Evolutionary conservation across 768 basidiomycete species (phyloP).

Genomic region (Boletus edulis): DNA sequence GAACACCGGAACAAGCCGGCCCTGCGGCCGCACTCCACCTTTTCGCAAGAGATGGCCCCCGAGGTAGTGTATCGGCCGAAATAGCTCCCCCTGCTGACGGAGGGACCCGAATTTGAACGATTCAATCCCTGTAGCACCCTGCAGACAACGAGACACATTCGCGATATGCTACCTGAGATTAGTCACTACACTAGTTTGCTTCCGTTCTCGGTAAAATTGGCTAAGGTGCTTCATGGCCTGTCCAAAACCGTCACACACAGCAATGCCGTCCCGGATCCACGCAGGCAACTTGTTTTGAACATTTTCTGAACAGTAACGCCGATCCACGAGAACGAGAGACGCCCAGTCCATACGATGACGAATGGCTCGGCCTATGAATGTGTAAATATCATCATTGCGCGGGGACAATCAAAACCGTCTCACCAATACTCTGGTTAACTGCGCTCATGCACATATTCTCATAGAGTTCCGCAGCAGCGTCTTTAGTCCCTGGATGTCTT

Average conservation of each 20-base stretch:
- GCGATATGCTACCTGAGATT: slow-evolving; percentile 2
- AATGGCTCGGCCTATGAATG: slow-evolving; percentile 76
- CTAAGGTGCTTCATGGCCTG: slow-evolving; percentile 67
- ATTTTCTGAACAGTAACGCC: slow-evolving; percentile 65
- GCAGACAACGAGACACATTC: background rate
- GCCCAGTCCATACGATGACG: slow-evolving; percentile 93
- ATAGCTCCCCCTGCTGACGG: slow-evolving; percentile 1
- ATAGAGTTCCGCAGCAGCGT: slow-evolving; percentile 81
- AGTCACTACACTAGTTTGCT: slow-evolving; percentile 6
- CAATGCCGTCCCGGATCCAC: slow-evolving; percentile 76
- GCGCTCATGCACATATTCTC: slow-evolving; percentile 92
- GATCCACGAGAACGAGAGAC: slow-evolving; percentile 82
- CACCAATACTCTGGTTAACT: slow-evolving; percentile 97
- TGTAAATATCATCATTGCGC: background rate
- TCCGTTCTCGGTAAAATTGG: slow-evolving; percentile 65
- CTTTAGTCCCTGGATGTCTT: slow-evolving; percentile 42
- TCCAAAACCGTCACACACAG: slow-evolving; percentile 64
- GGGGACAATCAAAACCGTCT: slow-evolving; percentile 17
- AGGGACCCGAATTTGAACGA: background rate
- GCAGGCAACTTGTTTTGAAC: slow-evolving; percentile 82
- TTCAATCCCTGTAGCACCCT: slow-evolving; percentile 2
- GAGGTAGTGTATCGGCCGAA: background rate
- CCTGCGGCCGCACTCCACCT: background rate
- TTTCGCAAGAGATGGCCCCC: background rate
- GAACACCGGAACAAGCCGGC: slow-evolving; percentile 16